phyloP scores from a whole-genome alignment of 306 rosid species.

The Prunus campanulata region DNA sequence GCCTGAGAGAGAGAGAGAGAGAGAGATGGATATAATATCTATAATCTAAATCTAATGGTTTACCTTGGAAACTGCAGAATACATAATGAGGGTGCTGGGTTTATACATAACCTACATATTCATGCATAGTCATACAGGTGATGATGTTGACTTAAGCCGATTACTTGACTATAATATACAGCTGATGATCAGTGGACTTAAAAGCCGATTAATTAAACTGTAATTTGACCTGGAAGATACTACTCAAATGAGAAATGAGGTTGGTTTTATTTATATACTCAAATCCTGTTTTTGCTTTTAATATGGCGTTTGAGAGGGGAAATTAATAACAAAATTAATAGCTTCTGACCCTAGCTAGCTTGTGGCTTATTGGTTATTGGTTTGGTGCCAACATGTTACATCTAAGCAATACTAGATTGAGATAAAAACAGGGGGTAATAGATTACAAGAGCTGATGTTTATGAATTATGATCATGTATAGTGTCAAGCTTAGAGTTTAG shows the following conservation, averaged over 20 bases:
- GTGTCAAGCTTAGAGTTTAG: constrained; percentile 37
- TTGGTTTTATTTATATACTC: background rate
- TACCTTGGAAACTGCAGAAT: background rate
- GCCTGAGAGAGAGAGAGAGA: background rate
- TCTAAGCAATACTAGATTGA: background rate
- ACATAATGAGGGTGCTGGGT: background rate
- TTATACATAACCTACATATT: background rate
- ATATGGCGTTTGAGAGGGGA: background rate
- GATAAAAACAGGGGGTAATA: background rate
- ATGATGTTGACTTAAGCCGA: background rate
- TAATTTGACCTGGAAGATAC: no score
- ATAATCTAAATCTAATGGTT: no score
- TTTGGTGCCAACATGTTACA: background rate
- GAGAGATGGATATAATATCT: no score
- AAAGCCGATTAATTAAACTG: no score
- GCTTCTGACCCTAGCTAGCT: background rate
- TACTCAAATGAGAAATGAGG: background rate
- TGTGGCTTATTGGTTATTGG: background rate
- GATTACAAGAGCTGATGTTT: background rate
- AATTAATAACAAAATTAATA: background rate
- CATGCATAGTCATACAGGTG: background rate
- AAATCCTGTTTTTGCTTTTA: background rate
- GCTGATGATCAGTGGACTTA: no score
- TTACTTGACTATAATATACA: background rate
- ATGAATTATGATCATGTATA: background rate